Conservation (phyloP, 768 basidiomycete genomes). For the Agrocybe pediades region DNA sequence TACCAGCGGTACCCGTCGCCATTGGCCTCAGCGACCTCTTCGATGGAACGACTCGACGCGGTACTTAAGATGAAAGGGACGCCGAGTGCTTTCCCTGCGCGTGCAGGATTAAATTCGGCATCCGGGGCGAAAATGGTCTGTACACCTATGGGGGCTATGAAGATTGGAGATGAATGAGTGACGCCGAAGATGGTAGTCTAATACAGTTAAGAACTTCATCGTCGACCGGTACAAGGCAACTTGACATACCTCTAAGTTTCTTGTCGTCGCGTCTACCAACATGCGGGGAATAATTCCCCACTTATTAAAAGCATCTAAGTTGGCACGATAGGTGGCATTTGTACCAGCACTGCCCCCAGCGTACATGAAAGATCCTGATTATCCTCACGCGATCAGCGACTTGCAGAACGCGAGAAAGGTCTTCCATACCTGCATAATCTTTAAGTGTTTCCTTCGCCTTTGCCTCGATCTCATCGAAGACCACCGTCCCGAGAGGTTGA, state of each 20-base stretch:
- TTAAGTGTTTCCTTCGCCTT: conserved; percentile 66
- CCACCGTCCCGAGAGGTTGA: conserved; percentile 60
- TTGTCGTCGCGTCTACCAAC: conserved; percentile 60
- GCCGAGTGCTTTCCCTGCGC: conserved; percentile 60
- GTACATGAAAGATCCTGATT: conserved; percentile 68
- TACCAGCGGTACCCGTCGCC: conserved; percentile 74
- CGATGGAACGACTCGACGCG: conserved; percentile 70
- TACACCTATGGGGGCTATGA: conserved; percentile 78
- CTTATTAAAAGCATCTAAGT: conserved; percentile 61
- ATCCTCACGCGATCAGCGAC: neutral
- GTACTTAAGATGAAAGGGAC: conserved; percentile 79
- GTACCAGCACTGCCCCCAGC: conserved; percentile 79
- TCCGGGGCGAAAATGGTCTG: conserved; percentile 74
- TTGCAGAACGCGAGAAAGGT: neutral
- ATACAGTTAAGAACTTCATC: neutral
- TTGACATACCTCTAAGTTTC: conserved; percentile 57
- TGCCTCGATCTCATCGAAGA: conserved; percentile 63
- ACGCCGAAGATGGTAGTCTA: conserved; percentile 76
- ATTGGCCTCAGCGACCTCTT: conserved; percentile 75
- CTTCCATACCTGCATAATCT: conserved; percentile 48
- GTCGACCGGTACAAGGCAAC: neutral
- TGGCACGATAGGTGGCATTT: conserved; percentile 64
- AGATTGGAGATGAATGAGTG: conserved; percentile 58
- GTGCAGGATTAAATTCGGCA: conserved; percentile 71
- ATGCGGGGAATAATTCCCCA: conserved; percentile 83